Evolutionary conservation across 176 grass and related monocot genomes (phyloP).

Genomic region (Pontederia crassipes): DNA sequence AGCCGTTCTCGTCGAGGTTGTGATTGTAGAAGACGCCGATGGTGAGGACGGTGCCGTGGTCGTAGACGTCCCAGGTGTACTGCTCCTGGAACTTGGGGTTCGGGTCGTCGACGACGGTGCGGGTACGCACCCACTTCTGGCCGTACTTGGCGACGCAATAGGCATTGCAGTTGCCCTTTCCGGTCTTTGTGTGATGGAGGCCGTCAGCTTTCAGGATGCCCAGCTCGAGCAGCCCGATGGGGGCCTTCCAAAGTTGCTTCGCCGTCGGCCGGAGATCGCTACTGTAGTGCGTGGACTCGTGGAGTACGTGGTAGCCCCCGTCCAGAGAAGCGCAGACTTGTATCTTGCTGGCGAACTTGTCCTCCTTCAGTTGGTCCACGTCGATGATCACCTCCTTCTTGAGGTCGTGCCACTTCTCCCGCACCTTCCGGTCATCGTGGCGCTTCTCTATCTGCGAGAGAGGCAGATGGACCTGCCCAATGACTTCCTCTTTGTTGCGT

Average conservation of each 20-base stretch:
- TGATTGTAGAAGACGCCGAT: slow-evolving; percentile 78
- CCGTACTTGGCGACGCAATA: slow-evolving; percentile 97
- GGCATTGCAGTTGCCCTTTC: slow-evolving; percentile 51
- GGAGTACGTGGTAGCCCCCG: slow-evolving; percentile 4
- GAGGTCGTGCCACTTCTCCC: background rate
- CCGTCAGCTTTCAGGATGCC: slow-evolving; percentile 1
- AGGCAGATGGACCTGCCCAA: background rate
- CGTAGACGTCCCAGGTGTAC: slow-evolving; percentile 86
- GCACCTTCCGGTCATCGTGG: background rate
- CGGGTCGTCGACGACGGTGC: slow-evolving; percentile 52
- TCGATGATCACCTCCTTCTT: background rate
- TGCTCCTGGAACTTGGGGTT: slow-evolving; percentile 76
- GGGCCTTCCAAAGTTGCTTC: slow-evolving; percentile 4
- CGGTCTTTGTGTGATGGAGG: slow-evolving; percentile 56
- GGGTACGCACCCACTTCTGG: slow-evolving; percentile 85
- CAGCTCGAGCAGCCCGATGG: slow-evolving; percentile 10
- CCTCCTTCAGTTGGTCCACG: slow-evolving; percentile 3
- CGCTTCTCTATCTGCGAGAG: background rate
- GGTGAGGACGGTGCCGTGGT: slow-evolving; percentile 87
- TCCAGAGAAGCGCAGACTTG: background rate
- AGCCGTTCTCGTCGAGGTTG: slow-evolving; percentile 31
- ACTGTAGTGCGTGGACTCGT: background rate
- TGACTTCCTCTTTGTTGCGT: slow-evolving; percentile 1
- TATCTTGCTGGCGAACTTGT: slow-evolving; percentile 1
- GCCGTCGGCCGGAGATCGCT: slow-evolving; percentile 1